Conservation (phyloP, 179 eudicot species). For the Spergularia azorica region DNA sequence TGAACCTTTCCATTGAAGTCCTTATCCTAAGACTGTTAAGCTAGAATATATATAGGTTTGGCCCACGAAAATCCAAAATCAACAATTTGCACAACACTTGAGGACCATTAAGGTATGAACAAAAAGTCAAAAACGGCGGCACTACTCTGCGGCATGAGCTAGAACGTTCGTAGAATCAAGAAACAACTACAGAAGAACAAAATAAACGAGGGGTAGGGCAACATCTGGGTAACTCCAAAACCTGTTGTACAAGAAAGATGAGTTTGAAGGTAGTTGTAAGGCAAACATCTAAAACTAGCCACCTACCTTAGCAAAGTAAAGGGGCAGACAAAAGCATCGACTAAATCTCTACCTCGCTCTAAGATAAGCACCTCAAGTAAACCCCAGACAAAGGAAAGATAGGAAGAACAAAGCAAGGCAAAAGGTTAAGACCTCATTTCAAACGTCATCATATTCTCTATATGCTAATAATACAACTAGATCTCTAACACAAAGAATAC, state of each 20-base stretch:
- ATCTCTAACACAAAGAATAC: background rate
- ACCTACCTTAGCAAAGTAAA: background rate
- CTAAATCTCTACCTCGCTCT: background rate
- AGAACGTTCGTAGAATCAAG: background rate
- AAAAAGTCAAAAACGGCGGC: background rate
- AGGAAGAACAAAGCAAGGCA: background rate
- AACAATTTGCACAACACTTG: background rate
- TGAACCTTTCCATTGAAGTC: background rate
- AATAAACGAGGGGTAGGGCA: background rate
- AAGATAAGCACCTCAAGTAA: background rate
- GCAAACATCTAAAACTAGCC: background rate
- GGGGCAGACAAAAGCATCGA: background rate
- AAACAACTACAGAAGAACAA: no score
- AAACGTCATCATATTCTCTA: background rate
- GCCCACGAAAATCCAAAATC: background rate
- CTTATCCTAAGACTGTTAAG: background rate
- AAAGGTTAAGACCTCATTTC: background rate
- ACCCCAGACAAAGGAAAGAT: background rate
- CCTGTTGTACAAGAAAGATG: background rate
- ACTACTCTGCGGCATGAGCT: background rate
- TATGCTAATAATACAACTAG: background rate
- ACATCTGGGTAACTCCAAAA: background rate
- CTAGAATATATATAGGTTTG: background rate
- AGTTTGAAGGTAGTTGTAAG: background rate
- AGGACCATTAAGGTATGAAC: background rate